A percentile compares a stretch with the other conserved stretches of the same genome.
phyloP scores from a whole-genome alignment of 208 protist genomes.

The Crithidia mellificae region DNA sequence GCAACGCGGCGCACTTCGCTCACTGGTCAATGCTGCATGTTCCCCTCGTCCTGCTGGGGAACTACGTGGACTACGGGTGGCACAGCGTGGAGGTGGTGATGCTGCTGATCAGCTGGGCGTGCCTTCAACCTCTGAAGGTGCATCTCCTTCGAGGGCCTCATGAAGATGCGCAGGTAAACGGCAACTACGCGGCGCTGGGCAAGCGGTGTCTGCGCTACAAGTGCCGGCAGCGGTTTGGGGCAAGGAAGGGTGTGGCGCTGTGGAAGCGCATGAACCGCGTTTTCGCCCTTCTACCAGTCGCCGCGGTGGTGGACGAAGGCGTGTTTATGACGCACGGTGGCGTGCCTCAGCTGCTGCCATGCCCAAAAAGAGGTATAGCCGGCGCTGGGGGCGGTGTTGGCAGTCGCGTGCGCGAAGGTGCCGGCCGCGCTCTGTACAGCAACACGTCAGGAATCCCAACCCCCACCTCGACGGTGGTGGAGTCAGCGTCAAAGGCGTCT shows the following conservation, averaged over 20 bases:
- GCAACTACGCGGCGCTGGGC: conserved; percentile 51
- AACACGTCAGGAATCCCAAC: conserved; percentile 13
- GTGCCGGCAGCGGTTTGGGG: conserved; percentile 72
- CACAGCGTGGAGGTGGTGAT: conserved; percentile 78
- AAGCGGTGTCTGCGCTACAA: conserved; percentile 59
- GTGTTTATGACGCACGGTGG: conserved; percentile 90
- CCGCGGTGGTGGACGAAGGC: conserved; percentile 80
- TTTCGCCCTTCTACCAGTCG: conserved; percentile 76
- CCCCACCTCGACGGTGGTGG: not conserved
- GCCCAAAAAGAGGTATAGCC: not conserved
- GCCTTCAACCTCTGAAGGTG: conserved; percentile 63
- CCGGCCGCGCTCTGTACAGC: conserved; percentile 2
- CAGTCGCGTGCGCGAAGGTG: not conserved
- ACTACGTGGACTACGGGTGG: conserved; percentile 95
- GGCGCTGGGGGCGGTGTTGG: not conserved
- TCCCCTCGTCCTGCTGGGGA: conserved; percentile 95
- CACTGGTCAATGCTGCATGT: conserved; percentile 53
- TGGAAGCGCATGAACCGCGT: conserved; percentile 72
- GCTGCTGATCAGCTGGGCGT: conserved; percentile 71
- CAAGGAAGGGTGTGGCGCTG: conserved; percentile 48
- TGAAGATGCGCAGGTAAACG: conserved; percentile 81
- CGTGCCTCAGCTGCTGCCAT: conserved; percentile 63
- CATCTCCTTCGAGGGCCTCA: conserved; percentile 90
- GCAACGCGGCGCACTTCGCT: conserved; percentile 40
- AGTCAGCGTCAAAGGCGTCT: not conserved